Base-by-base conservation (phyloP, 2,329 filamentous ascomycete genomes). In the Arachnomyces sp. region DNA sequence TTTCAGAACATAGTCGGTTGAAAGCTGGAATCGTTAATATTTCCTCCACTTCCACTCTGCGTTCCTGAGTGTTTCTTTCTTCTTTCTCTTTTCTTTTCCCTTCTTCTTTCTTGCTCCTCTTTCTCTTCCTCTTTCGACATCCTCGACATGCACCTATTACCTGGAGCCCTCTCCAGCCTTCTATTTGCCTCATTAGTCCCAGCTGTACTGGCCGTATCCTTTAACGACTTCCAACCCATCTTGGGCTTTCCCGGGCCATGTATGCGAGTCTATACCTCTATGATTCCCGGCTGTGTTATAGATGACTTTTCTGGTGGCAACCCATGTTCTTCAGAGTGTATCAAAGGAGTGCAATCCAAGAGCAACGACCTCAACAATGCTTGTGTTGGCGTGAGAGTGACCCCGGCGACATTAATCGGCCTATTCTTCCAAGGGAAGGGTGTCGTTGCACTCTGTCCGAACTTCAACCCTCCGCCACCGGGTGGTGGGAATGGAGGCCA, bases 341-440 rank as follows among this genome's bases (percentile, higher is more conserved):
- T 52, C 12, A 21, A 28, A 11, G 44, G 41, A 29, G 38, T 53
- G 4, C 34, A 49, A 36, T 25, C 29, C 7, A 12, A 48, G 11
- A 45, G 39, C 13, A 42, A 25, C 8, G 28, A 37, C 9, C 33
- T 53, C 11, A 44, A 45, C 14, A 32, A 30, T 3, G 42, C 33
- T 9, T 53, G 51, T 31, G 34, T 35, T 3, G 50, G 48, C 3
- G 35, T 40, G 11, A 44, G 32, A 14, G 48, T 46, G n/a, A 41
- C 36, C n/a, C 38, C 48, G 8, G 37, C 42, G 16, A 48, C 50
- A 1, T 34, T 53, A 43, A 49, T 53, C 15, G 51, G 48, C 11
- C 16, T 47, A 28, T 52, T 53, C 34, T 48, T 52, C 32, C 25
- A 34, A 12, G 36, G 37, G 2, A 13, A 44, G 28, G 51, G 47